Evolutionary conservation across 371 early-diverging fungal species (phyloP).

Genomic region (Zancudomyces culisetae): DNA sequence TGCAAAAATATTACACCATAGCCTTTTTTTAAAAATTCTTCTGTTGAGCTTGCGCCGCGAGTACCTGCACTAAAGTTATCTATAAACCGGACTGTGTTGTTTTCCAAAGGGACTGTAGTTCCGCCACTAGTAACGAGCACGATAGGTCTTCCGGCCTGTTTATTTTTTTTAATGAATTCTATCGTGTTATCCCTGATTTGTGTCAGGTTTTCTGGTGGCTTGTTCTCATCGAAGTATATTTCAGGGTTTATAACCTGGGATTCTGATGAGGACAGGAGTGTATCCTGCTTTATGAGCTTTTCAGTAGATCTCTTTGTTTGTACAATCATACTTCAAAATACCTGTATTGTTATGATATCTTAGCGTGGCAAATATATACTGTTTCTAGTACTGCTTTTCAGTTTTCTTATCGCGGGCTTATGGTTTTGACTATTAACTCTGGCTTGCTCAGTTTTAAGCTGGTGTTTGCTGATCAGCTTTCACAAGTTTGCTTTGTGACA

Average conservation of each 20-base stretch:
- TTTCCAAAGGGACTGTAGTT: slow-evolving; percentile 90
- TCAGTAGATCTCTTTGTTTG: neutral
- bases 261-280: neutral
- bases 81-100: slow-evolving; percentile 92
- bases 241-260: slow-evolving; percentile 34
- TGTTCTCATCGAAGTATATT: slow-evolving; percentile 61
- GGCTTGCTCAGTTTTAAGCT: too few species aligned
- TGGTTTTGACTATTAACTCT: too few species aligned
- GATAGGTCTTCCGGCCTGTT: slow-evolving; percentile 32
- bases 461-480: too few species aligned
- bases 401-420: too few species aligned
- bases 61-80: slow-evolving; percentile 96
- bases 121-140: slow-evolving; percentile 58
- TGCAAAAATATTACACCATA: slow-evolving; percentile 93
- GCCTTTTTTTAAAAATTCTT: slow-evolving; percentile 73
- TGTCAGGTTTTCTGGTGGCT: slow-evolving; percentile 47
- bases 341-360: too few species aligned
- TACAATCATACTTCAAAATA: slow-evolving; percentile 26
- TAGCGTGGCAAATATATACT: too few species aligned
- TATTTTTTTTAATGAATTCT: slow-evolving; percentile 43
- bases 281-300: neutral
- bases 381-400: too few species aligned
- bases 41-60: slow-evolving; percentile 89
- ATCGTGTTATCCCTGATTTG: slow-evolving; percentile 36
- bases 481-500: too few species aligned